Evolutionary conservation across 495 filamentous ascomycete species (phyloP).

Genomic region (Parathielavia hyrcaniae): DNA sequence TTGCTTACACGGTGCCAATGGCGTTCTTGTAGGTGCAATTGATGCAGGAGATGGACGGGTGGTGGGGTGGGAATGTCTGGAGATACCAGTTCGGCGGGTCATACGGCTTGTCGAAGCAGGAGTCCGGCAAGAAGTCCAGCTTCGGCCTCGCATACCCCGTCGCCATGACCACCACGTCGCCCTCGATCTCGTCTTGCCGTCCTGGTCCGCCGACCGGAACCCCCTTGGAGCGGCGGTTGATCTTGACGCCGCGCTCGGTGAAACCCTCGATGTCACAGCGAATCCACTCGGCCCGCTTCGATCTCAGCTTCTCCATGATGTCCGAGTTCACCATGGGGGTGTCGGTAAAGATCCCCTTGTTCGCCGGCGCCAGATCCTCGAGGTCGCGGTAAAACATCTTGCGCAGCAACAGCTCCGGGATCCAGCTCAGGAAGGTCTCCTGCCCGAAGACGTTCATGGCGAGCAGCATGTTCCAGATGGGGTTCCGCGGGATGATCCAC

Average conservation of each 20-base stretch:
- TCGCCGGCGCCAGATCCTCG: constrained; percentile 63
- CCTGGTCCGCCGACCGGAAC: constrained; percentile 71
- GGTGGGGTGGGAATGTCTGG: constrained; percentile 66
- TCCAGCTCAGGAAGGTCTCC: constrained; percentile 67
- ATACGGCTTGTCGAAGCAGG: constrained; percentile 65
- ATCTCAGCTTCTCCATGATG: constrained; percentile 70
- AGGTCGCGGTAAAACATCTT: constrained; percentile 83
- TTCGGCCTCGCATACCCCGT: constrained; percentile 73
- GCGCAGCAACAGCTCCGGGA: constrained; percentile 67
- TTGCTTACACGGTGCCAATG: constrained; percentile 57
- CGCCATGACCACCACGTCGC: constrained; percentile 75
- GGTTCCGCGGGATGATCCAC: constrained; percentile 82
- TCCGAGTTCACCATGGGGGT: constrained; percentile 85
- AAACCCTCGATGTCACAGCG: constrained; percentile 69
- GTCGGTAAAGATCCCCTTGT: constrained; percentile 68
- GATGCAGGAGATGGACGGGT: constrained; percentile 64
- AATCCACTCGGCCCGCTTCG: constrained; percentile 69
- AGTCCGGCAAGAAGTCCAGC: constrained; percentile 63
- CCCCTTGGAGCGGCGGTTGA: constrained; percentile 65
- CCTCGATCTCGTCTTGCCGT: constrained; percentile 52
- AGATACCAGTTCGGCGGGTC: constrained; percentile 81
- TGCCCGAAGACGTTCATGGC: constrained; percentile 73
- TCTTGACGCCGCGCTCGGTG: constrained; percentile 56
- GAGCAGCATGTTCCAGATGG: constrained; percentile 65
- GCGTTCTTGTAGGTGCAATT: constrained; percentile 80